Evolutionary conservation across 805 yeast genomes (phyloP).

Genomic region (Teunomyces stri): DNA sequence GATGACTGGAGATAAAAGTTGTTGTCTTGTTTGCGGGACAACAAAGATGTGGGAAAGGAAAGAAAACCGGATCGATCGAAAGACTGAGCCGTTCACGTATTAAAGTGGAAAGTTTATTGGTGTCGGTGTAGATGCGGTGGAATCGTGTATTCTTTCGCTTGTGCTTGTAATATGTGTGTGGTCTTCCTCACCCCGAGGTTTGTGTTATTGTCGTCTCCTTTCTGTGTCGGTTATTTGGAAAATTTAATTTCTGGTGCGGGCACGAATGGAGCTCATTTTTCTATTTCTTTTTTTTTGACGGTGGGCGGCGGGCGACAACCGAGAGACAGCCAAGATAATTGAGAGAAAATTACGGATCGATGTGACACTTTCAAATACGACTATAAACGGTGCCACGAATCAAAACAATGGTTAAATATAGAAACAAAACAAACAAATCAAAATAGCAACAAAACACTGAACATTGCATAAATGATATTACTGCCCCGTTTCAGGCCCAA

Average conservation of each 20-base stretch:
- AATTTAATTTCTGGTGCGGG: conserved; percentile 1
- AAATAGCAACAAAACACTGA: too few species aligned
- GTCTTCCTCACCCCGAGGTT: conserved; percentile 4
- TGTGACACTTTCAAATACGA: neutral
- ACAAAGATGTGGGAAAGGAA: too few species aligned
- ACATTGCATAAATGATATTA: too few species aligned
- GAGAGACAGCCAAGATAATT: neutral
- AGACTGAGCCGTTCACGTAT: neutral
- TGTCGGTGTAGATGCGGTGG: neutral
- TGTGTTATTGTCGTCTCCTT: conserved; percentile 4
- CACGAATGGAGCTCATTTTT: neutral
- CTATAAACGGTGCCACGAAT: too few species aligned
- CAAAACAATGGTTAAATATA: too few species aligned
- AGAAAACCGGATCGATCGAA: neutral
- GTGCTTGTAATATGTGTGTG: neutral
- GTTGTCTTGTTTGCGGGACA: too few species aligned
- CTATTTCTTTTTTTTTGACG: neutral
- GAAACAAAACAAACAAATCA: too few species aligned
- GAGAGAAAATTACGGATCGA: neutral
- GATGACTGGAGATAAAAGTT: neutral
- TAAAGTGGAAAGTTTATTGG: neutral
- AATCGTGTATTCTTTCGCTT: neutral
- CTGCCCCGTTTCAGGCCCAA: too few species aligned
- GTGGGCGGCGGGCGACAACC: neutral
- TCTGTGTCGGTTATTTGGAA: conserved; percentile 4